Base-by-base conservation (phyloP, 805 yeast genomes). In the Myxozyma geophila region DNA sequence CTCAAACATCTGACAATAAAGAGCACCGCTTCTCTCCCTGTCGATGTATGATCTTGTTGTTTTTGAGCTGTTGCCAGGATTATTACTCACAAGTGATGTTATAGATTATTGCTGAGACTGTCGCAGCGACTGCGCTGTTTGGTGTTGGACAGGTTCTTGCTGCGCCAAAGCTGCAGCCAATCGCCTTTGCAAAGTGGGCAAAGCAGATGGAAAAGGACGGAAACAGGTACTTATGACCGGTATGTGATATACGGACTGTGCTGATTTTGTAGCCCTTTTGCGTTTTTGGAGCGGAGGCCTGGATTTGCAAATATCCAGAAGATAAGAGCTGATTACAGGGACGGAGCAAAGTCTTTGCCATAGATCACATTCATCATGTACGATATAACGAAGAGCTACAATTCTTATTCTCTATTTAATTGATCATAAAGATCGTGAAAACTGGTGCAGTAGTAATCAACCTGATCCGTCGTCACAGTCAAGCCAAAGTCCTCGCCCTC, bases 81-180 rank as follows among this genome's bases (percentile, higher is more conserved):
- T 9, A 19, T 43, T n/a, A 17, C 28, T 28, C 5, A 28, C 17
- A 8, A 2, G 4, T 46, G 41, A 17, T 28, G 2, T 43, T 48
- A n/a, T 41, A 67, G 70, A 66, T 67, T 35, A 43, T 60, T 13
- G 52, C 46, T 6, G 70, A 67, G 51, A 54, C 70, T 7, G 17
- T 67, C 15, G 59, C 63, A 7, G 66, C 62, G 3, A 60, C 63
- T 15, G 46, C 41, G 4, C 33, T 66, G 37, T 63, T 67, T 43
- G 56, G 60, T 9, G 17, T 67, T 21, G 70, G 63, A 21, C 56
- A 60, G 33, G 69, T 67, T 17, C 33, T 63, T 15, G 47, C 59
- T 8, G 62, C 63, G 7, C 33, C 53, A 7, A 49, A 43, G 17
- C 56, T 66, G 47, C 48, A 44, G 58, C 68, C 70, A 3, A 59